These are phyloP conservation scores for Symbiodinium pilosum DNA, from an alignment of 73 alveolate genomes.

Conservation along the genomic window DNA sequence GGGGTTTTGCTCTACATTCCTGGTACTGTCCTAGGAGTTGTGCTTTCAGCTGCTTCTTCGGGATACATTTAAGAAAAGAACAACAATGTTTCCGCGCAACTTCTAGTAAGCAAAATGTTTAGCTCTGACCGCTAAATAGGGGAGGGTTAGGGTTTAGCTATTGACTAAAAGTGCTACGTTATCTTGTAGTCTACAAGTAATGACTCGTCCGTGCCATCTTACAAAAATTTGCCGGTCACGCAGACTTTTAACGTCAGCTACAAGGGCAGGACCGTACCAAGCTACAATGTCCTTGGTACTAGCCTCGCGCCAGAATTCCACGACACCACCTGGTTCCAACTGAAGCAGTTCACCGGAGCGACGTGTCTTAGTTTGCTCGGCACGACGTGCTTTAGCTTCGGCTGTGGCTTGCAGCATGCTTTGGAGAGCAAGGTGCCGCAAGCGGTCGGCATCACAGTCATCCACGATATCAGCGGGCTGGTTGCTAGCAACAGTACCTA, in stretches of 20 bases:
- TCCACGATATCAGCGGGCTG: neutral
- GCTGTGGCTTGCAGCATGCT: constrained; percentile 41
- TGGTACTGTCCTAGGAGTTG: too few species aligned
- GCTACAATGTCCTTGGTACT: constrained; percentile 6
- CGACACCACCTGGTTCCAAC: neutral
- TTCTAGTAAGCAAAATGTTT: too few species aligned
- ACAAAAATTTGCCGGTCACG: neutral
- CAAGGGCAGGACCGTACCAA: constrained; percentile 6
- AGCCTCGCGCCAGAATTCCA: neutral
- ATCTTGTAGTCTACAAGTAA: neutral
- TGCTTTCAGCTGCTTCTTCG: too few species aligned
- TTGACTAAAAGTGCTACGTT: neutral
- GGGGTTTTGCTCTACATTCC: too few species aligned
- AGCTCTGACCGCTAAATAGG: too few species aligned
- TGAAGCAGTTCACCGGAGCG: constrained; percentile 27
- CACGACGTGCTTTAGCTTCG: constrained; percentile 15
- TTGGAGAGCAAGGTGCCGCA: neutral
- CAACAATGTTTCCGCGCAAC: too few species aligned
- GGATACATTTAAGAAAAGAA: too few species aligned
- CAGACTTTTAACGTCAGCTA: neutral
- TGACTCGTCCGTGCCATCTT: neutral
- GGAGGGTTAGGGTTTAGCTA: too few species aligned
- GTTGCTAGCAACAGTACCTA: neutral
- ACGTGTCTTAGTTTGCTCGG: neutral
- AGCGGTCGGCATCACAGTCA: neutral